phyloP scores from a whole-genome alignment of 2,329 filamentous ascomycete genomes.

The Xylariales sp. region DNA sequence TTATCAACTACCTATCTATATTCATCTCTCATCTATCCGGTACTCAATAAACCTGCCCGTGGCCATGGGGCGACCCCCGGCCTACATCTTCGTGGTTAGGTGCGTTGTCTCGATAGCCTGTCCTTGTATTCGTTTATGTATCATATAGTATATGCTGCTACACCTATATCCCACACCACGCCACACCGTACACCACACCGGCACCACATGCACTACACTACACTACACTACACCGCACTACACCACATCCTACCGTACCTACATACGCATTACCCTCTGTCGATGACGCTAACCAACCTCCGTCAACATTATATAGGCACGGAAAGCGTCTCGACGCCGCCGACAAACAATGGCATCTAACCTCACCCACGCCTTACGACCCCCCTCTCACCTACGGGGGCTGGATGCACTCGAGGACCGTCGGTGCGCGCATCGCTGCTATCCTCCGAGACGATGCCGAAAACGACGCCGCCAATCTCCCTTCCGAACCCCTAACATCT shows the following conservation, averaged over 20 bases:
- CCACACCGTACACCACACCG: no score
- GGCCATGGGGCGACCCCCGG: constrained; percentile 60
- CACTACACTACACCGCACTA: no score
- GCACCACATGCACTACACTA: no score
- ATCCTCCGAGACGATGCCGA: constrained; percentile 69
- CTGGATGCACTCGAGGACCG: constrained; percentile 85
- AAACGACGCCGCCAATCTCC: constrained; percentile 30
- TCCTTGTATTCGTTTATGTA: not conserved
- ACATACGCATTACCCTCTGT: no score
- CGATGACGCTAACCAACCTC: constrained; percentile 12
- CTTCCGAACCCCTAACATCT: constrained; percentile 47
- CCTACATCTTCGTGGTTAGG: constrained; percentile 64
- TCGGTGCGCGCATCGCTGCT: constrained; percentile 85
- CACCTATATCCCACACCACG: not conserved
- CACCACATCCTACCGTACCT: no score
- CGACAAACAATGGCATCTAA: constrained; percentile 94
- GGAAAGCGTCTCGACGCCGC: constrained; percentile 93
- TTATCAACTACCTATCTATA: no score
- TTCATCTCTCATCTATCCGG: not conserved
- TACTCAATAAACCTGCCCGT: not conserved
- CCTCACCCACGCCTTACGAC: constrained; percentile 93
- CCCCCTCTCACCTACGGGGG: constrained; percentile 94
- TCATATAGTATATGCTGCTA: not conserved
- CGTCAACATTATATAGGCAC: constrained; percentile 66
- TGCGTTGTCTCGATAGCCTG: constrained; percentile 45